These are phyloP conservation scores for Castanea crenata DNA, from an alignment of 306 rosid species.

Conservation along the genomic window DNA sequence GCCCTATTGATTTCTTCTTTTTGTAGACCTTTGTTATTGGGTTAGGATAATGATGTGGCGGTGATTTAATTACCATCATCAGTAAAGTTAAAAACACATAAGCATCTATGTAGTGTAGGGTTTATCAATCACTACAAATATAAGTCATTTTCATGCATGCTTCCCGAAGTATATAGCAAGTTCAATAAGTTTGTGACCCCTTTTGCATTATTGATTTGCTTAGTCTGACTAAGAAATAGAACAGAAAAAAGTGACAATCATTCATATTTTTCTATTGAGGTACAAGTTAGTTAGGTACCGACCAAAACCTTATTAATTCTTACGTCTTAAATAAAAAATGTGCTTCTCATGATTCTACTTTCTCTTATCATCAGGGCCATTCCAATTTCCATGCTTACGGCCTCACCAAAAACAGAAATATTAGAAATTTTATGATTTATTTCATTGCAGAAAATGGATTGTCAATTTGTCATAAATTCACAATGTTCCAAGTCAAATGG, in stretches of 20 bases:
- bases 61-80: too few species aligned
- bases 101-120: too few species aligned
- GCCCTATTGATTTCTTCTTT: too few species aligned
- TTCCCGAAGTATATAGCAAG: too few species aligned
- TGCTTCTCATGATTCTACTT: constrained; percentile 6
- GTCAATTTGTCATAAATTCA: not conserved
- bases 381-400: not conserved
- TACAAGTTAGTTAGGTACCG: constrained; percentile 2
- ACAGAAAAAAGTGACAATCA: not conserved
- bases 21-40: too few species aligned
- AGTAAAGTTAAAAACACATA: too few species aligned
- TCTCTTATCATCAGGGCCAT: constrained; percentile 14
- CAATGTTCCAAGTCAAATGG: not conserved
- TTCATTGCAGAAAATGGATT: not conserved
- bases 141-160: too few species aligned
- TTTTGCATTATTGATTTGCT: too few species aligned
- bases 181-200: too few species aligned
- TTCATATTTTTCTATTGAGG: not conserved
- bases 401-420: not conserved
- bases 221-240: not conserved
- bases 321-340: not conserved
- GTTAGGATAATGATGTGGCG: too few species aligned
- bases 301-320: not conserved
- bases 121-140: too few species aligned
- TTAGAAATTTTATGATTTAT: not conserved